phyloP scores from a whole-genome alignment of 257 asterid species.

The Gardenia jasminoides region DNA sequence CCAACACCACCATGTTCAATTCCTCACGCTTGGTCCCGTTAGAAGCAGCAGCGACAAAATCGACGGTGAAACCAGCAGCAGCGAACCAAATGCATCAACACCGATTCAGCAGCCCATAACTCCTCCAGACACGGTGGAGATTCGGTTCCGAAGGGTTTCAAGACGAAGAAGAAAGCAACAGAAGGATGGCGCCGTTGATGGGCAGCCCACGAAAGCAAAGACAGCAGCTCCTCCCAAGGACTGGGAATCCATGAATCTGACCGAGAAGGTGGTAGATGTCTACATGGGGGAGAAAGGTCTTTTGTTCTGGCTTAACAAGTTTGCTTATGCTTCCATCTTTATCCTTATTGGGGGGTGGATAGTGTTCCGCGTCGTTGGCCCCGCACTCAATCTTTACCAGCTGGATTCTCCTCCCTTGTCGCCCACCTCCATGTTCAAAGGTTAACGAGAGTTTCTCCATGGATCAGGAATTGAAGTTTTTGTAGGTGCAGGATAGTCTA shows the following conservation, averaged over 20 bases:
- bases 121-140: slow-evolving; percentile 53
- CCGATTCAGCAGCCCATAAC: slow-evolving; percentile 39
- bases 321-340: slow-evolving; percentile 84
- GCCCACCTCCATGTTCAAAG: slow-evolving; percentile 61
- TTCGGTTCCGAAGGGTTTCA: slow-evolving; percentile 72
- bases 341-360: slow-evolving; percentile 88
- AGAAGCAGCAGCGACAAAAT: slow-evolving; percentile 32
- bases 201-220: slow-evolving; percentile 22
- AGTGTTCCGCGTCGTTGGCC: slow-evolving; percentile 76
- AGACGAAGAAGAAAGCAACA: slow-evolving; percentile 43
- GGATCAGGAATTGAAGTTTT: not conserved
- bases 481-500: not conserved
- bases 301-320: slow-evolving; percentile 83
- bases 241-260: slow-evolving; percentile 73
- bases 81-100: slow-evolving; percentile 29
- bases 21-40: slow-evolving; percentile 22
- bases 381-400: slow-evolving; percentile 76
- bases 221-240: slow-evolving; percentile 43
- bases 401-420: slow-evolving; percentile 75
- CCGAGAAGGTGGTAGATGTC: slow-evolving; percentile 72
- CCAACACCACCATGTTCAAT: slow-evolving; percentile 21
- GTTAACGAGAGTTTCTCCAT: slow-evolving; percentile 6
- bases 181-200: slow-evolving; percentile 25
- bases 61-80: slow-evolving; percentile 29
- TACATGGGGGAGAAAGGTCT: slow-evolving; percentile 75